These are phyloP conservation scores for Ceratocystis harringtonii DNA, from an alignment of 2,329 filamentous ascomycete genomes.

Conservation along the genomic window DNA sequence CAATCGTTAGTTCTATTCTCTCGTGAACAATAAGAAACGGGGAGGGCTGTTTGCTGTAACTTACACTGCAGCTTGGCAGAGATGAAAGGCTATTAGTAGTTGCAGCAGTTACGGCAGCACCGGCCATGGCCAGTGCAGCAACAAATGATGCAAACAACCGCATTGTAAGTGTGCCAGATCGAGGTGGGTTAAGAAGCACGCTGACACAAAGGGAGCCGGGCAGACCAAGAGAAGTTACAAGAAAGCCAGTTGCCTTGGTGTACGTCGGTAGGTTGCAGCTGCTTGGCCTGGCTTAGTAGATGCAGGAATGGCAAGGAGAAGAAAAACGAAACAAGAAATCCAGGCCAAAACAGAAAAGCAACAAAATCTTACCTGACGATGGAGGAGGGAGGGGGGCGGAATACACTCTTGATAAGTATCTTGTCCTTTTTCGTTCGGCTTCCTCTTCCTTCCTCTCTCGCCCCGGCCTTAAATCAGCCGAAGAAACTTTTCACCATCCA, in stretches of 20 bases:
- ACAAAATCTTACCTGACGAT: too few relatives aligned
- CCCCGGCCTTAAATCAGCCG: too few relatives aligned
- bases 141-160: neutral
- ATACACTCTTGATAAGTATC: too few relatives aligned
- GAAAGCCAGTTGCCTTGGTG: too few relatives aligned
- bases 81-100: neutral
- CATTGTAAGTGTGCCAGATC: neutral
- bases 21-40: neutral
- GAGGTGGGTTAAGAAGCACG: neutral
- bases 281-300: too few relatives aligned
- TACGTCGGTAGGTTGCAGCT: too few relatives aligned
- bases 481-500: too few relatives aligned
- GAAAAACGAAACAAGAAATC: neutral
- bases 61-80: slow-evolving; percentile 6
- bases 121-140: neutral
- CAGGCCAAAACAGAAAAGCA: too few relatives aligned
- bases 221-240: neutral
- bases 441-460: too few relatives aligned
- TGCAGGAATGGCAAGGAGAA: neutral
- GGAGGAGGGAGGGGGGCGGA: too few relatives aligned
- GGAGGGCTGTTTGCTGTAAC: neutral
- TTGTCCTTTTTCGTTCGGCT: too few relatives aligned
- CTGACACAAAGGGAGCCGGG: neutral
- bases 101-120: neutral
- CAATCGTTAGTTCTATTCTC: neutral